A percentile compares a stretch with the other conserved stretches of the same genome.
Conservation (phyloP, 495 filamentous ascomycete species). For the Platismatia glauca region DNA sequence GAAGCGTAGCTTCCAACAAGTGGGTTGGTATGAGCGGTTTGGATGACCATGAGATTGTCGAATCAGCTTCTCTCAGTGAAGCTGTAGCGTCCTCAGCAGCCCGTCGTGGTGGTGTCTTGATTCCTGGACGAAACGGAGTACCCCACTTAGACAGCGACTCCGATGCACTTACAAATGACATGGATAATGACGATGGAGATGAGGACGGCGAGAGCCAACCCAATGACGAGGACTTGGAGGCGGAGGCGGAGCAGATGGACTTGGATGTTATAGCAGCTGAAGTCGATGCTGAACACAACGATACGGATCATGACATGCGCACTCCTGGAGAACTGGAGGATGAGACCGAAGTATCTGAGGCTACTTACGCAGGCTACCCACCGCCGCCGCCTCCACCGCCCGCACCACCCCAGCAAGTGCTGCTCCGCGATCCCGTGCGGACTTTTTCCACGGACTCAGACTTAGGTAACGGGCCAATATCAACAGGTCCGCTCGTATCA, state of each 20-base stretch:
- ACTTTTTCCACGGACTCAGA: conserved; percentile 51
- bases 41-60: conserved; percentile 68
- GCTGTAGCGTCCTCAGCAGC: conserved; percentile 3
- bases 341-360: conserved; percentile 59
- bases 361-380: conserved; percentile 59
- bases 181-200: conserved; percentile 38
- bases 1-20: conserved; percentile 76
- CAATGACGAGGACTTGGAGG: conserved; percentile 39
- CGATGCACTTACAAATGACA: conserved; percentile 40
- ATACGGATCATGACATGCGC: conserved; percentile 44
- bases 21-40: conserved; percentile 78
- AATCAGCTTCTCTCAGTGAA: conserved; percentile 17
- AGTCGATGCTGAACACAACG: conserved; percentile 30
- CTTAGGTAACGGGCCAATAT: conserved; percentile 43
- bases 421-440: conserved; percentile 40
- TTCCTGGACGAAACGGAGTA: background rate
- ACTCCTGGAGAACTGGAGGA: conserved; percentile 41
- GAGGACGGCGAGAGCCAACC: conserved; percentile 38
- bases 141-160: conserved; percentile 40
- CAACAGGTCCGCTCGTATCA: conserved; percentile 44
- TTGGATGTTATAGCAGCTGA: conserved; percentile 32
- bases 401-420: conserved; percentile 24
- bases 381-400: conserved; percentile 58
- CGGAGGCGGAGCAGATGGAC: conserved; percentile 37
- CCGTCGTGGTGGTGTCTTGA: conserved; percentile 10